Evolutionary conservation across 2,329 filamentous ascomycete species (phyloP), one percentile per base, ranked within the genome.

Genomic region (Pseudonectria buxi): DNA sequence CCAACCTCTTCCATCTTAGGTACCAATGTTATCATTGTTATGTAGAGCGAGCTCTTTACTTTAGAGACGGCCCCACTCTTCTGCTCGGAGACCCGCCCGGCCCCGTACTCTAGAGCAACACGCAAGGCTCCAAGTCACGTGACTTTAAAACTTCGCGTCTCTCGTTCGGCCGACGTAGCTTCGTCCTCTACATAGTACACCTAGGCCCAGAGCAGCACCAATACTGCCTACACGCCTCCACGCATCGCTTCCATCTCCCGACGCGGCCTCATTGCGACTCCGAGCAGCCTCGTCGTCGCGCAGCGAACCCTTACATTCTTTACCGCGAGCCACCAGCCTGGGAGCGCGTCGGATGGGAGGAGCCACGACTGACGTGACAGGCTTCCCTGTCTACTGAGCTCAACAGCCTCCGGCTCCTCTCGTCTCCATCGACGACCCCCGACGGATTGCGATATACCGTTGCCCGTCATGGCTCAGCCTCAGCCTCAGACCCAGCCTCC

Each of bases 401-500:
- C 43, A 35, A 32, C 43, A 37, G 32, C 30, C 29, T 43, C 34
- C 33, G 26, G 27, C 36, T 28, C 32, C 22, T 41, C 32, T 30
- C 36, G 30, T 37, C 37, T 40, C 18, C 26, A 28, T 36, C 30
- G 35, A 41, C 40, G 25, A 16, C 30, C 28, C 33, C 28, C 27
- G 37, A 18, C 37, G 27, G 32, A 36, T 24, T 24, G 30, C 35
- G 18, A 25, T 35, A 37, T 35, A 32, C 33, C 24, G 18, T 27
- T 36, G 24, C 32, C 42, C 35, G 38, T 24, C 35, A 76, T 81
- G 77, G 75, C 77, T 51, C 77, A 81, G 55, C 72, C 74, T 33
- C 74, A 78, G 46, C 62, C 67, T 13, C 55, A 59, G 56, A 55
- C 55, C 46, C 62, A 69, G 30, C 66, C 69, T 5, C 18, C 18